Evolutionary conservation across 106 monocot genomes (phyloP), one percentile per base, ranked within the genome.

Genomic region (Platanthera zijinensis): DNA sequence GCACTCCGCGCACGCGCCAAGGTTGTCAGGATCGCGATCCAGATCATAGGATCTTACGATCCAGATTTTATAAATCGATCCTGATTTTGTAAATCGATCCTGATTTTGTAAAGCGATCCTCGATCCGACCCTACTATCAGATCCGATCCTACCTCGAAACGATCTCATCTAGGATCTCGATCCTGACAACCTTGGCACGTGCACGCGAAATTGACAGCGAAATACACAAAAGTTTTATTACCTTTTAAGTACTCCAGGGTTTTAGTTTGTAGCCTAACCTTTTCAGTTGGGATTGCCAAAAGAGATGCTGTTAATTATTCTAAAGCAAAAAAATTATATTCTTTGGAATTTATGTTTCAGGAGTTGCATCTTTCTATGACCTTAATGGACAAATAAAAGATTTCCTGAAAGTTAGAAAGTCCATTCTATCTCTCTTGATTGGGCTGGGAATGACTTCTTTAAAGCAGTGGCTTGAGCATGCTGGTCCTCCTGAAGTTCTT

Each of bases 401-500:
- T 84, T 92, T 89, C 76, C 54, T 70, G 18, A 81, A 86, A 74
- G 92, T 90, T 21, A 81, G 80, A 51, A 85, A 72, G 72, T 80
- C 86, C 10, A 84, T 97, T 82, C 62, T 84, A 71, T 77, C 87
- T 83, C 75, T 84, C 21, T 78, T 97, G 78, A 54, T 88, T 71
- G 87, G 78, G 8, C 82, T 92, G 79, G 97, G 97, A 57, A 94
- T 97, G 97, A 84, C 77, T 18, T 81, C 85, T 9, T 80, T 84
- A 48, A n/a, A 75, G 32, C 86, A 91, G 12, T 89, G 80, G 81
- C 80, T 97, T 82, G 97, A 91, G 77, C 85, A 76, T 48, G 76
- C 87, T 76, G 97, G 90, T 59, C 91, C 94, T 57, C 97, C 97
- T 48, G 91, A 94, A 72, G 84, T 90, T 70, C 84, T 97, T 59